Conservation (phyloP, 2,329 filamentous ascomycete species). For the Fusarium heterosporum region DNA sequence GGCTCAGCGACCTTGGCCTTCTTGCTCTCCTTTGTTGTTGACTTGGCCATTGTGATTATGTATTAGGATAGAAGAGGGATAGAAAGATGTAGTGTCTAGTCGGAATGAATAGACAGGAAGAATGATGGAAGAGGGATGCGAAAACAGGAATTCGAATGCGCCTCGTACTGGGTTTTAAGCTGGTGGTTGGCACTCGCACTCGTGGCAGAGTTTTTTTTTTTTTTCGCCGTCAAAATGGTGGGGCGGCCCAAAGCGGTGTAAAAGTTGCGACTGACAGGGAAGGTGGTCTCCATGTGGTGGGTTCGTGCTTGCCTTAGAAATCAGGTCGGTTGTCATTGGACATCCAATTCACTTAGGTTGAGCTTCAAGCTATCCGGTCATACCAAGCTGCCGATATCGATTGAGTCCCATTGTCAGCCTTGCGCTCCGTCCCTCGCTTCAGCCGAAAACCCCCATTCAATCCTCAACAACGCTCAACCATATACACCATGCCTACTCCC, state of each 20-base stretch:
- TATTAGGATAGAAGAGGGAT: constrained; percentile 31
- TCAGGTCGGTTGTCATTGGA: constrained; percentile 48
- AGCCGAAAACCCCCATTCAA: constrained; percentile 19
- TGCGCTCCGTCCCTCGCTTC: constrained; percentile 32
- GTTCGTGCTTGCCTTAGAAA: constrained; percentile 47
- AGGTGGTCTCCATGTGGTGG: constrained; percentile 34
- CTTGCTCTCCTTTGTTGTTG: constrained; percentile 68
- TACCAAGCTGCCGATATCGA: constrained; percentile 45
- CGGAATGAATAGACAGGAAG: constrained; percentile 17
- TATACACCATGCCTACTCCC: constrained; percentile 77
- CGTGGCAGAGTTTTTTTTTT: constrained; percentile 44
- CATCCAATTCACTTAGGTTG: constrained; percentile 40
- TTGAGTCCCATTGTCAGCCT: constrained; percentile 32
- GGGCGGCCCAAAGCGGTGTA: constrained; percentile 53
- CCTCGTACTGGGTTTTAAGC: constrained; percentile 39
- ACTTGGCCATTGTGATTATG: constrained; percentile 70
- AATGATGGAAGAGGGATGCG: constrained; percentile 39
- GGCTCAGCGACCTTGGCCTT: constrained; percentile 65
- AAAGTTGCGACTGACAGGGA: constrained; percentile 27
- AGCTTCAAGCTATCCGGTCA: constrained; percentile 46
- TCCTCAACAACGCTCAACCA: constrained; percentile 24
- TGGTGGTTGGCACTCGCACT: constrained; percentile 42
- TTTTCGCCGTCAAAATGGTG: constrained; percentile 52
- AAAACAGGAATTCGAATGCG: constrained; percentile 26
- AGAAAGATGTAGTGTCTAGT: constrained; percentile 21